Evolutionary conservation across 345 rosid species (phyloP).

Genomic region (Eucalyptus globulus): DNA sequence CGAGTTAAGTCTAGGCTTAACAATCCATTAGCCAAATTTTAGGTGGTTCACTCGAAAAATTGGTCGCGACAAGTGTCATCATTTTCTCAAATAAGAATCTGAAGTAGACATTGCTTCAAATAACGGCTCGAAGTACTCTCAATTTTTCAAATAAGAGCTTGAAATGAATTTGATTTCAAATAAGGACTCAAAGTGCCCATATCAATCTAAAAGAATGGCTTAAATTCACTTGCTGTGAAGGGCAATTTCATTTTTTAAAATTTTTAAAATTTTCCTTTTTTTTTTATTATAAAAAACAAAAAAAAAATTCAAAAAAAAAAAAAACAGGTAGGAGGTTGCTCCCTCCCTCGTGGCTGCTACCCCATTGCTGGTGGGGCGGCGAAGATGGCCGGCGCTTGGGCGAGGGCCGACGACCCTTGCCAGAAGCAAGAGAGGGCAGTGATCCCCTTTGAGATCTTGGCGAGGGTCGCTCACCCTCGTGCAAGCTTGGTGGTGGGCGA

Average conservation of each 20-base stretch:
- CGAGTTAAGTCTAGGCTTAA: too few relatives aligned
- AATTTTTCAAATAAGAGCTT: fast-evolving
- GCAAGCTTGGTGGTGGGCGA: too few relatives aligned
- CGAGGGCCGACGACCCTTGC: too few relatives aligned
- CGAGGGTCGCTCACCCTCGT: too few relatives aligned
- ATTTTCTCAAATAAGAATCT: fast-evolving
- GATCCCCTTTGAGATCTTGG: too few relatives aligned
- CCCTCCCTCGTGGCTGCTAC: fast-evolving
- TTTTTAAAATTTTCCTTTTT: fast-evolving
- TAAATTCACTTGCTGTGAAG: fast-evolving
- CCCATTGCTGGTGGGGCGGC: fast-evolving
- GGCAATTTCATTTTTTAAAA: too few relatives aligned
- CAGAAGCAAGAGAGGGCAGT: fast-evolving
- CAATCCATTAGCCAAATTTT: too few relatives aligned
- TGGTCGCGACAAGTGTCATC: too few relatives aligned
- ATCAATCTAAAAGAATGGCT: too few relatives aligned
- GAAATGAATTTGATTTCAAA: fast-evolving
- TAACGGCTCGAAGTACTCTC: fast-evolving
- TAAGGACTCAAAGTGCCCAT: too few relatives aligned
- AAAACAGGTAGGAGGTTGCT: fast-evolving
- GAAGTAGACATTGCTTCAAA: fast-evolving
- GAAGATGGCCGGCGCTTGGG: fast-evolving
- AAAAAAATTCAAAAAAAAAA: too few relatives aligned
- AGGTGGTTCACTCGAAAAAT: too few relatives aligned
- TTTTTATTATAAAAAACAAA: fast-evolving